Evolutionary conservation across 2,329 filamentous ascomycete genomes (phyloP).

Genomic region (Epichloe sibirici): DNA sequence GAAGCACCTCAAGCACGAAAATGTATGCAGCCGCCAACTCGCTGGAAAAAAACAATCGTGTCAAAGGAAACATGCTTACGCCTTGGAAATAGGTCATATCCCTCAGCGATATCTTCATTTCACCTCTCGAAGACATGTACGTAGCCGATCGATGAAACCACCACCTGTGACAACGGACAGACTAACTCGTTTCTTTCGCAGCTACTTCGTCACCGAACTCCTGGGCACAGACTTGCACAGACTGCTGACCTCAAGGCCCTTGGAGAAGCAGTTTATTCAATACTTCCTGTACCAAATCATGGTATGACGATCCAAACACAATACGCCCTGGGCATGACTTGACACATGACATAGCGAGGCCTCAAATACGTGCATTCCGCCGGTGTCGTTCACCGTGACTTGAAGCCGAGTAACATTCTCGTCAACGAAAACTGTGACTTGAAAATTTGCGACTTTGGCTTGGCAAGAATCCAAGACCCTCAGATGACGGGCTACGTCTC

Average conservation of each 20-base stretch:
- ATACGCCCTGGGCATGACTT: conserved; percentile 5
- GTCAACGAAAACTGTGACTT: conserved; percentile 99
- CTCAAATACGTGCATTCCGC: conserved; percentile 99
- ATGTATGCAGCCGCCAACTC: conserved; percentile 43
- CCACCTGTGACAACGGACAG: conserved; percentile 4
- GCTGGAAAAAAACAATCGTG: not conserved
- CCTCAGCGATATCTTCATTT: conserved; percentile 98
- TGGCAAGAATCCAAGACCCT: conserved; percentile 94
- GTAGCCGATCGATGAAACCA: conserved; percentile 17
- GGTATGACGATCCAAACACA: conserved; percentile 35
- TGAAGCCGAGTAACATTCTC: conserved; percentile 97
- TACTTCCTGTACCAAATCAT: conserved; percentile 99
- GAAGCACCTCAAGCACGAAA: conserved; percentile 94
- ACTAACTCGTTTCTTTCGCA: conserved; percentile 24
- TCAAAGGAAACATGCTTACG: conserved; percentile 1
- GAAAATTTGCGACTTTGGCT: conserved; percentile 98
- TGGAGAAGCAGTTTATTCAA: conserved; percentile 99
- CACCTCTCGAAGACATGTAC: conserved; percentile 95
- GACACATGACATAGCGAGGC: conserved; percentile 52
- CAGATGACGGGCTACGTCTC: conserved; percentile 99
- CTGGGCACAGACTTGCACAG: conserved; percentile 94
- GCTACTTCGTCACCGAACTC: conserved; percentile 96
- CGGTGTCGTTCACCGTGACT: conserved; percentile 90
- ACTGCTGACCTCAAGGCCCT: conserved; percentile 82
- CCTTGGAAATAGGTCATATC: conserved; percentile 64